phyloP scores from a whole-genome alignment of 192 early-diverging fungal genomes.

The Backusella morwellensis region DNA sequence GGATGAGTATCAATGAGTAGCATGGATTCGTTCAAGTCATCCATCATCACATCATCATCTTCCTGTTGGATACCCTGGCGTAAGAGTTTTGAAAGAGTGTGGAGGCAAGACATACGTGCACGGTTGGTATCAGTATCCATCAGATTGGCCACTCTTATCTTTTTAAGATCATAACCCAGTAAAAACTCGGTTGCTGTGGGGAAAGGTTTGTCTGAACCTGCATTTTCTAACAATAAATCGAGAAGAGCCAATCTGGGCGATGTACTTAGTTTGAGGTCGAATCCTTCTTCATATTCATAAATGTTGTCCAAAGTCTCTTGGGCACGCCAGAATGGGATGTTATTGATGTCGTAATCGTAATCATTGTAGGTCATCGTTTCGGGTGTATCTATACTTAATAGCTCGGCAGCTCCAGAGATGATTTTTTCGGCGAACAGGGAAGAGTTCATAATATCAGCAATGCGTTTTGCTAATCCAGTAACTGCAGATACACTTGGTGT shows the following conservation, averaged over 20 bases:
- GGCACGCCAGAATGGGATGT: slow-evolving; percentile 32
- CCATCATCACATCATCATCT: not conserved
- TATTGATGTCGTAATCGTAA: slow-evolving; percentile 29
- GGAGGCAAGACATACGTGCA: slow-evolving; percentile 49
- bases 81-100: slow-evolving; percentile 65
- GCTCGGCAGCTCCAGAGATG: slow-evolving; percentile 74
- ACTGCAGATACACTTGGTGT: not conserved
- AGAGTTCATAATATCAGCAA: slow-evolving; percentile 68
- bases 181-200: slow-evolving; percentile 88
- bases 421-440: slow-evolving; percentile 67
- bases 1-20: slow-evolving; percentile 67
- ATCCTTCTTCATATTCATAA: slow-evolving; percentile 20
- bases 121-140: slow-evolving; percentile 43
- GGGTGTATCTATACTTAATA: slow-evolving; percentile 65
- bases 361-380: slow-evolving; percentile 24
- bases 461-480: slow-evolving; percentile 60
- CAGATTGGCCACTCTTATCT: slow-evolving; percentile 18
- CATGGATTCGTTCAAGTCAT: not conserved
- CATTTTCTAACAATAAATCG: slow-evolving; percentile 80
- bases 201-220: slow-evolving; percentile 48
- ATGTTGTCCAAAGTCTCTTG: slow-evolving; percentile 20
- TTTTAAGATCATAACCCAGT: slow-evolving; percentile 71
- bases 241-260: slow-evolving; percentile 81
- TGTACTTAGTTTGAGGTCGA: not conserved
- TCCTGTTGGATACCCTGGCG: slow-evolving; percentile 40